Evolutionary conservation across 2,329 filamentous ascomycete species (phyloP).

Genomic region (Paecilomyces sp.): DNA sequence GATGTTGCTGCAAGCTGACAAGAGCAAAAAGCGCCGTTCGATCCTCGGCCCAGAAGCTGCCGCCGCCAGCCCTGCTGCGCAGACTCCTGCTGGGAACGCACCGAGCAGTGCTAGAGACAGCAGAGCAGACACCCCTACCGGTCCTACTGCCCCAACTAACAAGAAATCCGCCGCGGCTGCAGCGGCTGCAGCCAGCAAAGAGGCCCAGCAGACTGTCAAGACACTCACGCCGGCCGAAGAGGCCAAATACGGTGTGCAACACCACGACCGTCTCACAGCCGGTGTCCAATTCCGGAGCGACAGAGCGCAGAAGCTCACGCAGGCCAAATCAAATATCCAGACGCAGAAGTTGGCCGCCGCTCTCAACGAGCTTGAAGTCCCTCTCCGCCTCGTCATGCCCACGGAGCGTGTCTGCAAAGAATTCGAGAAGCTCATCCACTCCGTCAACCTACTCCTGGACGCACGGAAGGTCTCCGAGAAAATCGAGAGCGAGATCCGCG

Average conservation of each 20-base stretch:
- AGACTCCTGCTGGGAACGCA: constrained; percentile 34
- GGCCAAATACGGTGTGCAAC: constrained; percentile 71
- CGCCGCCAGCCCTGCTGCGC: constrained; percentile 46
- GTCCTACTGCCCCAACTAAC: constrained; percentile 16
- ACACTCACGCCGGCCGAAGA: constrained; percentile 71
- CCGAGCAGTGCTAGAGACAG: constrained; percentile 30
- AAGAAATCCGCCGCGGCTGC: constrained; percentile 34
- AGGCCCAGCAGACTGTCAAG: constrained; percentile 51
- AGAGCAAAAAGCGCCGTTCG: constrained; percentile 79
- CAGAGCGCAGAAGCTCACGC: constrained; percentile 42
- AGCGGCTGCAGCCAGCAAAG: constrained; percentile 22
- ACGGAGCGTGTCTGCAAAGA: constrained; percentile 44
- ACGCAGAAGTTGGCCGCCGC: constrained; percentile 42
- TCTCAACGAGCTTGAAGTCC: constrained; percentile 41
- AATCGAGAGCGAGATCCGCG: constrained; percentile 41
- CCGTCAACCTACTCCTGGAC: constrained; percentile 41
- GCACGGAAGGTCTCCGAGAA: constrained; percentile 42
- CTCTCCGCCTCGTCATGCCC: constrained; percentile 41
- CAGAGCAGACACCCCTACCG: constrained; percentile 30
- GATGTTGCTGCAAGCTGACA: constrained; percentile 74
- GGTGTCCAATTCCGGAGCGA: constrained; percentile 83
- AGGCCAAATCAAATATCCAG: constrained; percentile 45
- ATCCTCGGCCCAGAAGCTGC: constrained; percentile 54
- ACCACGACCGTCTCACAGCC: constrained; percentile 75
- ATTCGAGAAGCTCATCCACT: constrained; percentile 42